Percentiles rank a stretch among this genome's conserved stretches.
Conservation (phyloP, 495 filamentous ascomycete species). For the Chaetomium tenue region DNA sequence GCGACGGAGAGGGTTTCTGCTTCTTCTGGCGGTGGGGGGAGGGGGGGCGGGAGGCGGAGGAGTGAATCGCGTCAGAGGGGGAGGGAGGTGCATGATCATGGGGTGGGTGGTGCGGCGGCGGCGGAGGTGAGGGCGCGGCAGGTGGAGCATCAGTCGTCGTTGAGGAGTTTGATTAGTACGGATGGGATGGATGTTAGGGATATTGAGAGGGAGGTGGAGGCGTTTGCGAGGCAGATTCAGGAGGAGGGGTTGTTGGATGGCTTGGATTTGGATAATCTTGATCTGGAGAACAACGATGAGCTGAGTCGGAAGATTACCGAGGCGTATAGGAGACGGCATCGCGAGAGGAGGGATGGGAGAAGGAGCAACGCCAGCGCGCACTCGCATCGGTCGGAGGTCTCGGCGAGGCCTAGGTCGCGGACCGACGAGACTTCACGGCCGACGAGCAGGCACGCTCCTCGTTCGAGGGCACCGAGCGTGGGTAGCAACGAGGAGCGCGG, state of each 20-base stretch:
- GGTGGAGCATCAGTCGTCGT: slow-evolving; percentile 80
- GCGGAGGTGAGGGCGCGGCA: slow-evolving; percentile 32
- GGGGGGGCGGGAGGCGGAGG: slow-evolving; percentile 39
- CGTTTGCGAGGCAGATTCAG: slow-evolving; percentile 83
- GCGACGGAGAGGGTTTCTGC: slow-evolving; percentile 33
- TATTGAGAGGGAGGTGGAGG: slow-evolving; percentile 67
- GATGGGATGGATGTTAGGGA: slow-evolving; percentile 71
- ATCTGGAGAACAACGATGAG: slow-evolving; percentile 74
- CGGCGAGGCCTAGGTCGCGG: slow-evolving; percentile 31
- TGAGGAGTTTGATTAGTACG: slow-evolving; percentile 75
- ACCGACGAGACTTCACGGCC: slow-evolving; percentile 35
- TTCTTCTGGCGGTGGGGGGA: no score
- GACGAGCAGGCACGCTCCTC: slow-evolving; percentile 42
- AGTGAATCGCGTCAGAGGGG: slow-evolving; percentile 38
- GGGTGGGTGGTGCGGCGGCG: slow-evolving; percentile 42
- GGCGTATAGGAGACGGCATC: slow-evolving; percentile 72
- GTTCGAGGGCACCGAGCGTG: slow-evolving; percentile 43
- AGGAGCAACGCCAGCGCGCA: slow-evolving; percentile 43
- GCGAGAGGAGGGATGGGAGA: slow-evolving; percentile 46
- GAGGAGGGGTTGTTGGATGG: slow-evolving; percentile 85
- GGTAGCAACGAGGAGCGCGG: slow-evolving; percentile 42
- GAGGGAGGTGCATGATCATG: slow-evolving; percentile 14
- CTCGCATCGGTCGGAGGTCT: slow-evolving; percentile 35
- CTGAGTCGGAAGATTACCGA: slow-evolving; percentile 85
- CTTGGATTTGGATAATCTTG: slow-evolving; percentile 78